Base-by-base conservation (phyloP, 164 flowering plant species). In the Euptelea pleiosperma region DNA sequence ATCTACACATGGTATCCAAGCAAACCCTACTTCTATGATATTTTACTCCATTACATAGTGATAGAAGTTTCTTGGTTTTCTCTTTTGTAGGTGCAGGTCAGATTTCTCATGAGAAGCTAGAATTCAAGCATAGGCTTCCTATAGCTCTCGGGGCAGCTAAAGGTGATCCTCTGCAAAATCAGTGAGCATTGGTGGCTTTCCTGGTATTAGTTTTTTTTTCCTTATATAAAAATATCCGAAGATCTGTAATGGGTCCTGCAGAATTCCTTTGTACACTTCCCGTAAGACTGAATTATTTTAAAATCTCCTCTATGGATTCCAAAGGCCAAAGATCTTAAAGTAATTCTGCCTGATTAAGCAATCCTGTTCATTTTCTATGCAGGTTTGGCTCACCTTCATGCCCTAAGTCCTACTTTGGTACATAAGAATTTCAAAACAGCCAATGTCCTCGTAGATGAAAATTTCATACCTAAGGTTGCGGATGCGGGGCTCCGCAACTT, bases 131-230 rank as follows among this genome's bases (percentile, higher is more conserved):
- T 55, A 75, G 98, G 62, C 90, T 88, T 66, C 44, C 79, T 37
- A 88, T 86, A 61, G 90, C 96, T 71, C 68, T 82, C 26, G 96
- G 94, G 63, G 98, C 98, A 71, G 96, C 98, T 82, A 88, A 80
- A 91, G 98, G 98, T 91, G 90, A 91, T 82, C 85, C 73, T 82
- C 76, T 85, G 81, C 85, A 79, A 81, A 86, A 83, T 78, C 82
- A 79, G 86, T 77, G 85, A 87, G 87, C 88, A 78, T 83, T 83
- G n/a, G 72, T 75, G 75, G 83, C 82, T 81, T 81, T 75, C 78
- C 79, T 77, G 80, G 81, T 76, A 70, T 78, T 73, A 56, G 69
- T 76, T 75, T 70, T 75, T 68, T 65, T 74, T n/a, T n/a, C n/a
- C n/a, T 70, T 63, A 49, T n/a, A 29, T 61, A 36, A 51, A 51